Percentiles rank a stretch among this genome's conserved stretches.
Evolutionary conservation across 441 rosid species (phyloP).

Genomic region (Eutrema salsugineum): DNA sequence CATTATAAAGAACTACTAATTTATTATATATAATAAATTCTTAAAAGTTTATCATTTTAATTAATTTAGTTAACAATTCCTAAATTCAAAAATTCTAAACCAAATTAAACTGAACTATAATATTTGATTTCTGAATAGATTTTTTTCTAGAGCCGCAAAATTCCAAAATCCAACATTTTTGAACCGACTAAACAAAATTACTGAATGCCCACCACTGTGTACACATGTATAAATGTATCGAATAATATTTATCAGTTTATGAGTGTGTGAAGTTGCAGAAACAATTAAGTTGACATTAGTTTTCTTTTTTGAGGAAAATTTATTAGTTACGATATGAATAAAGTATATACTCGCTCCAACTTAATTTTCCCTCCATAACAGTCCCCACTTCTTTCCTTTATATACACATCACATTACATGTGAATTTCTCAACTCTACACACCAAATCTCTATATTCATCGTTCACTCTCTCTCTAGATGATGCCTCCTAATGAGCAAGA

Average conservation of each 20-base stretch:
- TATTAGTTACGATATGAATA: neutral
- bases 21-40: no score
- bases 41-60: no score
- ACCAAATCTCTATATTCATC: conserved; percentile 13
- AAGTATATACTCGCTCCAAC: conserved; percentile 14
- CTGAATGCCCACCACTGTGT: neutral
- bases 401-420: conserved; percentile 29
- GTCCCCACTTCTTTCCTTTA: conserved; percentile 31
- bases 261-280: neutral
- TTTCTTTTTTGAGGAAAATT: neutral
- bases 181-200: no score
- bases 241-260: neutral
- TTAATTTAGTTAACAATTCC: no score
- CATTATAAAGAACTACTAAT: no score
- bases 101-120: no score
- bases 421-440: conserved; percentile 32
- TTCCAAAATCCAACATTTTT: no score
- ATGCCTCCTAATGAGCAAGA: conserved; percentile 55
- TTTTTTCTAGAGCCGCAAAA: no score
- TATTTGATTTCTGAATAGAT: no score
- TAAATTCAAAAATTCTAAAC: no score
- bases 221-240: neutral
- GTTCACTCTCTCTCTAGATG: conserved; percentile 35
- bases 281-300: conserved; percentile 5
- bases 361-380: conserved; percentile 22